Conservation (phyloP, 305 asterid species). For the Fraxinus sp. region DNA sequence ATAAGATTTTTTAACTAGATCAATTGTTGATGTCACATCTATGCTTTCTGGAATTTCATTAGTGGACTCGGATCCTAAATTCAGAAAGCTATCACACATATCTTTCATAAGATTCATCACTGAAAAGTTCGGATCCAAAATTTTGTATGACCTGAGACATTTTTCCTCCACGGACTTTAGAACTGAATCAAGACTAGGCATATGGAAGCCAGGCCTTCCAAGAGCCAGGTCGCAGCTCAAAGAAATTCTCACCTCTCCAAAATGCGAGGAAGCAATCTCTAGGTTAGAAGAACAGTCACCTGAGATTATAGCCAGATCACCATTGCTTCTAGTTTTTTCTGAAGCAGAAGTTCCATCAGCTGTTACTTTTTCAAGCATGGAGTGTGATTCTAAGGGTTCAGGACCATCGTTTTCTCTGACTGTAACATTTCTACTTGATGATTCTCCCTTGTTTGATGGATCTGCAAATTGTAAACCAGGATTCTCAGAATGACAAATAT, state of each 20-base stretch:
- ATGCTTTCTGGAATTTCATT: conserved; percentile 25
- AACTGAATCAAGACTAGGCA: conserved; percentile 24
- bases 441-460: conserved; percentile 35
- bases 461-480: conserved; percentile 41
- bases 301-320: conserved; percentile 28
- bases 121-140: conserved; percentile 18
- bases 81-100: conserved; percentile 17
- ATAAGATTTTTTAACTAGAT: conserved; percentile 22
- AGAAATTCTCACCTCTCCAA: conserved; percentile 49
- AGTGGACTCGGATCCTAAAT: conserved; percentile 32
- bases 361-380: conserved; percentile 21
- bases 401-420: conserved; percentile 30
- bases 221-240: conserved; percentile 39
- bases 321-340: conserved; percentile 32
- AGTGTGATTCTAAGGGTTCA: conserved; percentile 32
- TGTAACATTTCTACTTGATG: conserved; percentile 33
- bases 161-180: conserved; percentile 23
- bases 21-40: conserved; percentile 20
- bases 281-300: conserved; percentile 40
- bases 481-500: conserved; percentile 15
- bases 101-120: conserved; percentile 23
- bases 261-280: conserved; percentile 68
- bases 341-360: conserved; percentile 17
- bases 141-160: conserved; percentile 23
- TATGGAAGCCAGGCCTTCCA: conserved; percentile 32